Evolutionary conservation across 2,329 filamentous ascomycete species (phyloP).

Genomic region (Knufia petricola): DNA sequence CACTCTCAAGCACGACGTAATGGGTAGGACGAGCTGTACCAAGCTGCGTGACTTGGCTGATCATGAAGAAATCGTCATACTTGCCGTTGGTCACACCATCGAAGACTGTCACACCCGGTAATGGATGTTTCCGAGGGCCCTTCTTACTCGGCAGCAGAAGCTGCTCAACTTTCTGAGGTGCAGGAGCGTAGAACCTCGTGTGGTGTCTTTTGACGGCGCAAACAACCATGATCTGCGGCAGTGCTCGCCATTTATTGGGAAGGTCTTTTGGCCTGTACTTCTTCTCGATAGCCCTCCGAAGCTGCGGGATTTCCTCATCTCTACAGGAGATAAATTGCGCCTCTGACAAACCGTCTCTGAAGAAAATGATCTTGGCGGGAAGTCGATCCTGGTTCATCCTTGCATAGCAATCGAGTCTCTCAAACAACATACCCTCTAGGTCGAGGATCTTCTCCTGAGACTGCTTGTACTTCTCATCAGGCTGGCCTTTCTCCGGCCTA

Average conservation of each 20-base stretch:
- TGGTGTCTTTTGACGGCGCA: slow-evolving; percentile 84
- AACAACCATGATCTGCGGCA: slow-evolving; percentile 52
- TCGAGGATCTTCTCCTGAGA: slow-evolving; percentile 59
- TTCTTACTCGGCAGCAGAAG: too few relatives aligned
- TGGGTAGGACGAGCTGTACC: slow-evolving; percentile 77
- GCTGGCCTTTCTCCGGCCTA: background rate
- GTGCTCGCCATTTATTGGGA: too few relatives aligned
- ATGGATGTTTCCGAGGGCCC: too few relatives aligned
- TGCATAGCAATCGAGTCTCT: slow-evolving; percentile 56
- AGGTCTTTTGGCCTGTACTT: background rate
- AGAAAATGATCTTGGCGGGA: slow-evolving; percentile 70
- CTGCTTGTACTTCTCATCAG: background rate
- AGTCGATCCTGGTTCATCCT: slow-evolving; percentile 42
- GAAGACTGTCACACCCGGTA: slow-evolving; percentile 73
- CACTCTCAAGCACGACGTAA: slow-evolving; percentile 46
- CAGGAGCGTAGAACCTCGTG: slow-evolving; percentile 60
- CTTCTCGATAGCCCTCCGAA: slow-evolving; percentile 45
- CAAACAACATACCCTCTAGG: slow-evolving; percentile 52
- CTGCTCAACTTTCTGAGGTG: too few relatives aligned
- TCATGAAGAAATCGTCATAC: slow-evolving; percentile 76
- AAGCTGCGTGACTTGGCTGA: slow-evolving; percentile 69
- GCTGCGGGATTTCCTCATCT: slow-evolving; percentile 49
- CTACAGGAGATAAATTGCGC: slow-evolving; percentile 67
- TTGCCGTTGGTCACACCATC: slow-evolving; percentile 65
- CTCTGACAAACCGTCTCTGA: slow-evolving; percentile 82